Base-by-base conservation (phyloP, 2,329 filamentous ascomycete genomes). In the Alternaria conjuncta region DNA sequence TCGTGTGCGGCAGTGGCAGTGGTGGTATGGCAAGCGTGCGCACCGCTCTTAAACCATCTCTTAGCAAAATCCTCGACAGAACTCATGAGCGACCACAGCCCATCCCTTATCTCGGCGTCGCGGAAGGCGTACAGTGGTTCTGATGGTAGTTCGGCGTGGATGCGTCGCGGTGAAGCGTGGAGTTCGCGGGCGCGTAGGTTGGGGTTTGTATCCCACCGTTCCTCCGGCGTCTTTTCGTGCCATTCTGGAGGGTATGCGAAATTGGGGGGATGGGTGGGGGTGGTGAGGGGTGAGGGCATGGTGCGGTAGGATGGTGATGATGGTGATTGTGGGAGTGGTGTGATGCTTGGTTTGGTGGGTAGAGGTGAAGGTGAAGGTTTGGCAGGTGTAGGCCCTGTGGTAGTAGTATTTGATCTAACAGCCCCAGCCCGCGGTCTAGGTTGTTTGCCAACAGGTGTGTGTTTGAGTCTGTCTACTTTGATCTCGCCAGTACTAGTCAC, bases 51-150 rank as follows among this genome's bases (percentile, higher is more conserved):
- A 5, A 23, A 55, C 6, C 25, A 26, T 0, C 2, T 6, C 4
- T 6, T 6, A 1, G 15, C 25, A 45, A 60, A 61, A 0, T 23
- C 12, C 3, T 59, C 57, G n/a, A 75, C 72, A n/a, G 55, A 9
- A 25, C 61, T 47, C 57, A 63, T 68, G 8, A 77, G 28, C 18
- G 62, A 26, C 62, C 66, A 71, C 0, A 75, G 1, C 2, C 47
- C 58, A 55, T 78, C 75, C 5, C 75, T 67, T 13, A 77, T 67
- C 26, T 79, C 77, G 5, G 62, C 49, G 28, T 78, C 74, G 36
- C 64, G 64, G 25, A 69, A 46, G 2, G 69, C 61, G 57, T 78
- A 78, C 3, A 64, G 57, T 0, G 76, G 75, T 41, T 77, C 71
- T 3, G 21, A 21, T 1, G 12, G 13, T 7, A 54, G 11, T 18